Evolutionary conservation across 1,139 yeast species (phyloP).

Genomic region (Kodamaea arcana): DNA sequence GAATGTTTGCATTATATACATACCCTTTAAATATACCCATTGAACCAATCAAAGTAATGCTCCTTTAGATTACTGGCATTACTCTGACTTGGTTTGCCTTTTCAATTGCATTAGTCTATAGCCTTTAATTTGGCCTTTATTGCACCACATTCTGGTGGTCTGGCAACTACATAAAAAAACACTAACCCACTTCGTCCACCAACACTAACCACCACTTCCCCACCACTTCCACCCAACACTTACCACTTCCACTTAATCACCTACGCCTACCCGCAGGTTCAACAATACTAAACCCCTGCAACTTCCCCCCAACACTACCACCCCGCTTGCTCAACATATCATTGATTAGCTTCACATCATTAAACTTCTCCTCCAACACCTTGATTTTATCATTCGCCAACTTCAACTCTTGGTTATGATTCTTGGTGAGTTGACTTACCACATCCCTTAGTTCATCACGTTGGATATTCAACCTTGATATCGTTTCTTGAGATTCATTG

Average conservation of each 20-base stretch:
- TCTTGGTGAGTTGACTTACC: conserved; percentile 32
- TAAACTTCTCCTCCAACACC: conserved; percentile 35
- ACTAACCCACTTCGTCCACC: no score
- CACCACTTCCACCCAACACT: no score
- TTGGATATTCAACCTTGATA: conserved; percentile 43
- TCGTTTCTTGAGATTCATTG: conserved; percentile 27
- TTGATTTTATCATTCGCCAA: conserved; percentile 42
- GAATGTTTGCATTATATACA: no score
- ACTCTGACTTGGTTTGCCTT: no score
- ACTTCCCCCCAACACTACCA: conserved; percentile 29
- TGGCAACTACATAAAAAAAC: no score
- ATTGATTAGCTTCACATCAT: conserved; percentile 31
- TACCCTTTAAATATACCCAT: no score
- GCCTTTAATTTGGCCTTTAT: no score
- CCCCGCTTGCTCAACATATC: conserved; percentile 31
- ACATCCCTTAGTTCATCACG: conserved; percentile 60
- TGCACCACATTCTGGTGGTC: no score
- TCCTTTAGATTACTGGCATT: no score
- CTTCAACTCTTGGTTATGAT: conserved; percentile 35
- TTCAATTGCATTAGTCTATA: no score
- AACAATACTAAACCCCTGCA: conserved; percentile 42
- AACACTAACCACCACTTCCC: no score
- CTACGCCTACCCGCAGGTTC: conserved; percentile 37
- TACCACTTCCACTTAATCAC: conserved; percentile 8
- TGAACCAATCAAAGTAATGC: no score